Percentiles rank a stretch among this genome's conserved stretches.
Evolutionary conservation across 1,284 basidiomycete genomes (phyloP).

Genomic region (Rhodotorula sp.): DNA sequence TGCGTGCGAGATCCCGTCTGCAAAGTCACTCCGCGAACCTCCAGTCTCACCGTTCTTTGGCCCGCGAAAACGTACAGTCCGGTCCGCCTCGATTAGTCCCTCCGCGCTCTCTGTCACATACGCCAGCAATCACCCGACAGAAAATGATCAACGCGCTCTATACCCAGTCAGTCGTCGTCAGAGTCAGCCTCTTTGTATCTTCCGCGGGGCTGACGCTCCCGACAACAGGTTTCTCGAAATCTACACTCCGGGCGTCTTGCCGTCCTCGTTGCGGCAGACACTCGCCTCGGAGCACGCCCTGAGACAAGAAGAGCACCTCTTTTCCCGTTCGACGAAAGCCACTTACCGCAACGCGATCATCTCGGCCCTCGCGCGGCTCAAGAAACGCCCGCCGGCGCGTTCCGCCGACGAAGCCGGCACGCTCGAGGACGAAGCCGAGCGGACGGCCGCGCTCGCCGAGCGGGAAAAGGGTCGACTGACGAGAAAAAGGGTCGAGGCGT

Average conservation of each 20-base stretch:
- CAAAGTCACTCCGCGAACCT: conserved; percentile 8
- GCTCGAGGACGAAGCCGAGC: conserved; percentile 61
- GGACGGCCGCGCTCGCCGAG: conserved; percentile 6
- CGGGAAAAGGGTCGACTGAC: conserved; percentile 28
- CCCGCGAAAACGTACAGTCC: conserved; percentile 49
- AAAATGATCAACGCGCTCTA: conserved; percentile 55
- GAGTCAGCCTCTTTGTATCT: not conserved
- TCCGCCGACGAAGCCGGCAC: conserved; percentile 78
- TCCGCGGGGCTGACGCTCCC: not conserved
- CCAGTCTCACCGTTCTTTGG: not conserved
- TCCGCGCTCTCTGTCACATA: conserved; percentile 62
- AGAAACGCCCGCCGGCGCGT: conserved; percentile 65
- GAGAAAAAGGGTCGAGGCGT: conserved; percentile 51
- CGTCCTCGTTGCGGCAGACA: conserved; percentile 26
- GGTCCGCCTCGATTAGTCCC: conserved; percentile 66
- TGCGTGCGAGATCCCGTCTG: not conserved
- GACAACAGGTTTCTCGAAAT: conserved; percentile 31
- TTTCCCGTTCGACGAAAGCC: conserved; percentile 64
- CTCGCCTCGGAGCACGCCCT: conserved; percentile 61
- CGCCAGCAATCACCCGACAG: conserved; percentile 67
- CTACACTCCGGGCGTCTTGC: conserved; percentile 37
- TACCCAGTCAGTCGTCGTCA: conserved; percentile 59
- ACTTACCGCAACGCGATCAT: conserved; percentile 79
- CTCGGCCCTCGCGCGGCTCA: conserved; percentile 66
- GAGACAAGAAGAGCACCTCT: conserved; percentile 71